Conservation (phyloP, 371 early-diverging fungal genomes). For the Mucor plumbeus region DNA sequence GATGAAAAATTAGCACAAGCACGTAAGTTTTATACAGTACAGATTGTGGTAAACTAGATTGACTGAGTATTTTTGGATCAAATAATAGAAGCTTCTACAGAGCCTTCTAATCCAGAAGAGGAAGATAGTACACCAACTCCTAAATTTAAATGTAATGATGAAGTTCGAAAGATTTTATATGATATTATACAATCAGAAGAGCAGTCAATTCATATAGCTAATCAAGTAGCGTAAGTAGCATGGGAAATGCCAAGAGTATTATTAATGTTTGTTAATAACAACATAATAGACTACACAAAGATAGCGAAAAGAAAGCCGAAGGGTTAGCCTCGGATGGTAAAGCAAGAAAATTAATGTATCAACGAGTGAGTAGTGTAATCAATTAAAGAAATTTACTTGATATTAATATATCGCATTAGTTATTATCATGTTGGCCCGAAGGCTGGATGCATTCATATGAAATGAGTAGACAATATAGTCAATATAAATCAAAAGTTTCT, state of each 20-base stretch:
- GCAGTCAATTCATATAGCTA: conserved; percentile 31
- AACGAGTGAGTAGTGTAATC: conserved; percentile 41
- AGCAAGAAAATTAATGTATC: conserved; percentile 58
- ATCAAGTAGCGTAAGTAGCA: conserved; percentile 43
- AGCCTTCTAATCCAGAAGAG: conserved; percentile 5
- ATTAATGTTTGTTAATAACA: neutral
- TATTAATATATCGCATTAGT: conserved; percentile 21
- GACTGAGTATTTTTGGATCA: neutral
- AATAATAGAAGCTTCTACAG: neutral
- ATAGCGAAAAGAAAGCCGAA: conserved; percentile 14
- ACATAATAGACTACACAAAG: conserved; percentile 15
- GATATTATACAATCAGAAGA: conserved; percentile 46
- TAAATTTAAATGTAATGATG: conserved; percentile 45
- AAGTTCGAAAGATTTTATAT: conserved; percentile 37
- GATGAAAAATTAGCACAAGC: conserved; percentile 32
- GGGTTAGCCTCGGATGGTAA: conserved; percentile 40
- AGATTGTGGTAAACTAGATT: neutral
- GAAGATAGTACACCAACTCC: conserved; percentile 6
- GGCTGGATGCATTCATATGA: conserved; percentile 63
- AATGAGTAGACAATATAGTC: conserved; percentile 61
- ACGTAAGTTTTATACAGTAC: conserved; percentile 17
- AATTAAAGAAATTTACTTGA: no score
- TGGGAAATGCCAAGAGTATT: neutral
- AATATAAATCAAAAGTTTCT: conserved; percentile 43
- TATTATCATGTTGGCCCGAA: conserved; percentile 53